These are phyloP conservation scores for Acer yangbiense DNA, from an alignment of 345 rosid species.

Conservation along the genomic window DNA sequence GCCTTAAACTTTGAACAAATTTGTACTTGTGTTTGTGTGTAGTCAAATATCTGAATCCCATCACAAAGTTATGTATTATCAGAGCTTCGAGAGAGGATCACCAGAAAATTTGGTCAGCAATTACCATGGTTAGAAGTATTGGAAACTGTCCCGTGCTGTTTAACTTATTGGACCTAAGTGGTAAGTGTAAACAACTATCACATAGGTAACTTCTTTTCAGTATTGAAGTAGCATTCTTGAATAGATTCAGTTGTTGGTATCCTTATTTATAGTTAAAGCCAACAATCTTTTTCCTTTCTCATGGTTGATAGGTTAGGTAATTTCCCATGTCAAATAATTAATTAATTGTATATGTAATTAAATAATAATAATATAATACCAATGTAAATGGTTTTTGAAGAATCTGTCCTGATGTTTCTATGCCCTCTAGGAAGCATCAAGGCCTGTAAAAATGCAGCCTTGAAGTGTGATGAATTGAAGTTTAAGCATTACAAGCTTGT, in stretches of 20 bases:
- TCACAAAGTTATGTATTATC: slow-evolving; percentile 67
- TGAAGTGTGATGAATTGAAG: slow-evolving; percentile 77
- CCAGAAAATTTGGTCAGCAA: slow-evolving; percentile 75
- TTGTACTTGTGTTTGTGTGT: slow-evolving; percentile 10
- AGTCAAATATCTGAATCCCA: slow-evolving; percentile 78
- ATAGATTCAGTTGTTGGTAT: neutral
- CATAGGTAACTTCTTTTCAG: neutral
- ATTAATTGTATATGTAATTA: neutral
- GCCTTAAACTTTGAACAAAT: neutral
- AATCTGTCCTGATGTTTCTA: neutral
- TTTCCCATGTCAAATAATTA: neutral
- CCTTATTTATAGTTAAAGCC: neutral
- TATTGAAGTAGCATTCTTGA: neutral
- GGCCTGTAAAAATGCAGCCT: slow-evolving; percentile 66
- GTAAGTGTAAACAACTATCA: slow-evolving; percentile 34
- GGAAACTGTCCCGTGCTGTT: slow-evolving; percentile 66
- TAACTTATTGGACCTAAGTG: slow-evolving; percentile 71
- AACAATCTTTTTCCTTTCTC: neutral
- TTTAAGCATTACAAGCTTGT: slow-evolving; percentile 66
- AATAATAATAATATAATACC: neutral
- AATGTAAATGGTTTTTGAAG: neutral
- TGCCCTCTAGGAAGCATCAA: slow-evolving; percentile 50
- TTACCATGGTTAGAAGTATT: slow-evolving; percentile 65
- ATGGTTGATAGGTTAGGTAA: neutral
- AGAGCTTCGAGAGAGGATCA: slow-evolving; percentile 75